Percentiles rank a stretch among this genome's conserved stretches.
phyloP scores from a whole-genome alignment of 164 flowering plant genomes.

The Tinospora cordifolia region DNA sequence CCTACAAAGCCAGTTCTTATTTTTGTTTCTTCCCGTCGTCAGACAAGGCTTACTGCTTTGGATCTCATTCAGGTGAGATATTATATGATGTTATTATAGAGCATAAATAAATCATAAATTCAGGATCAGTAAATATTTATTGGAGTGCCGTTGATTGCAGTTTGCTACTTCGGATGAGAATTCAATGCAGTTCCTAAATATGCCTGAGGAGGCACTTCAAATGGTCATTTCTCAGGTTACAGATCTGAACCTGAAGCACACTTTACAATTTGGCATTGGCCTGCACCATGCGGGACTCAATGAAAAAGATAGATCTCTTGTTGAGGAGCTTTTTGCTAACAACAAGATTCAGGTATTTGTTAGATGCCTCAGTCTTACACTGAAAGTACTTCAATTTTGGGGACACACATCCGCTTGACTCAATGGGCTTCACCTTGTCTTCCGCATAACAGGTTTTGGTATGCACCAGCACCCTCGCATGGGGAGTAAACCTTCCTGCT shows the following conservation, averaged over 20 bases:
- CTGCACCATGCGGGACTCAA: conserved; percentile 96
- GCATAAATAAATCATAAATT: neutral
- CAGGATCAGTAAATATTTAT: conserved; percentile 1
- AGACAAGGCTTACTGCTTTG: conserved; percentile 92
- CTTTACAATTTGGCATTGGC: conserved; percentile 95
- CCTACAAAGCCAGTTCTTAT: conserved; percentile 95
- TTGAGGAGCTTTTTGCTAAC: conserved; percentile 91
- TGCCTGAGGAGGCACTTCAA: conserved; percentile 74
- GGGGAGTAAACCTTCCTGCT: conserved; percentile 99
- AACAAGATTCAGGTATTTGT: conserved; percentile 79
- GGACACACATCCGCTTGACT: neutral
- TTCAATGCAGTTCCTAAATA: conserved; percentile 69
- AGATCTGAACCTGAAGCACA: conserved; percentile 85
- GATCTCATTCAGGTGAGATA: conserved; percentile 87
- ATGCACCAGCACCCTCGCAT: conserved; percentile 94
- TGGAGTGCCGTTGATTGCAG: conserved; percentile 33
- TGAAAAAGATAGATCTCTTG: conserved; percentile 85
- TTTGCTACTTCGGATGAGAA: conserved; percentile 93
- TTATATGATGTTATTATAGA: neutral
- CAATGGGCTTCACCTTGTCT: neutral
- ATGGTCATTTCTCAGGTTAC: conserved; percentile 93
- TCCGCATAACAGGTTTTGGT: conserved; percentile 58
- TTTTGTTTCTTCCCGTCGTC: conserved; percentile 97
- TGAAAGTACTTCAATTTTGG: neutral
- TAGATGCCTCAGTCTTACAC: neutral